A percentile compares a stretch with the other conserved stretches of the same genome.
Evolutionary conservation across 495 filamentous ascomycete genomes (phyloP).

Genomic region (Xylaria telfairii): DNA sequence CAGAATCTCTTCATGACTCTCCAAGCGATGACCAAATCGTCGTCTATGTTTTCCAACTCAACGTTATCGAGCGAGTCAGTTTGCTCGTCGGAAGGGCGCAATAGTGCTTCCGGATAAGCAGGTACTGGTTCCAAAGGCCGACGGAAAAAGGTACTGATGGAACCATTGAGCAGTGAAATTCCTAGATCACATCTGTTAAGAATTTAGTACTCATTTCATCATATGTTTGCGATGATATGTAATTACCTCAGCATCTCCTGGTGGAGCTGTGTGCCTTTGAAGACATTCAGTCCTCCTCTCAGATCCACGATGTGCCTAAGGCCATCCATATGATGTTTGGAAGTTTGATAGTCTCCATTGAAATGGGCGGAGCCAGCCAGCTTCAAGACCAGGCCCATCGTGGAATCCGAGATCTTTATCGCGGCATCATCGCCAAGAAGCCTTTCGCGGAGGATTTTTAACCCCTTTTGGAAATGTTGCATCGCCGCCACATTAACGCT

Average conservation of each 20-base stretch:
- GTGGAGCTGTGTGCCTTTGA: background rate
- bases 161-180: background rate
- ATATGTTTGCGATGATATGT: too few species aligned
- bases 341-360: conserved; percentile 14
- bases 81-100: background rate
- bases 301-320: background rate
- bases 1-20: background rate
- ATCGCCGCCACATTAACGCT: background rate
- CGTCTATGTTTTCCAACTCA: background rate
- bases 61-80: background rate
- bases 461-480: conserved; percentile 1
- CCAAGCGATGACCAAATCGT: background rate
- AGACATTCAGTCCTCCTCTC: background rate
- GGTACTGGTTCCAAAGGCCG: background rate
- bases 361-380: conserved; percentile 41
- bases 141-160: background rate
- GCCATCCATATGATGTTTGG: background rate
- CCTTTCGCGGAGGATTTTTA: conserved; percentile 39
- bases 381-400: conserved; percentile 41
- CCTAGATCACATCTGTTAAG: background rate
- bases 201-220: background rate
- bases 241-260: background rate
- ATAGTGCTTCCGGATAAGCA: background rate
- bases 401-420: conserved; percentile 40
- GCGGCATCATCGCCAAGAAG: conserved; percentile 29